phyloP scores from a whole-genome alignment of 805 yeast species.

The Kazachstania africana region DNA sequence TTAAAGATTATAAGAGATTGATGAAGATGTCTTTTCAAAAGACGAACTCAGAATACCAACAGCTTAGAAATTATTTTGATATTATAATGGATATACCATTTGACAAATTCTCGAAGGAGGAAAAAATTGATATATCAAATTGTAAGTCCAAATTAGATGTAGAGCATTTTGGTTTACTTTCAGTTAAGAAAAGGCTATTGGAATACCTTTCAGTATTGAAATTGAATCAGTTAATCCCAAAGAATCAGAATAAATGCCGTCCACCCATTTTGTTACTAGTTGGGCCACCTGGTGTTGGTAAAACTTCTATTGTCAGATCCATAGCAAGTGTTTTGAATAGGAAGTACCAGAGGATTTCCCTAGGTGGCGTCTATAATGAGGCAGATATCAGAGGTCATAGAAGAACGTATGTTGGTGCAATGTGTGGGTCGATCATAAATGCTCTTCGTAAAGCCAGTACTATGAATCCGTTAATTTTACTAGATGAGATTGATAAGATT shows the following conservation, averaged over 20 bases:
- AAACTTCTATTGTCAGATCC: constrained; percentile 91
- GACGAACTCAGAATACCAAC: no score
- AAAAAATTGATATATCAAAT: no score
- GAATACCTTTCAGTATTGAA: constrained; percentile 87
- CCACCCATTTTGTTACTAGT: constrained; percentile 86
- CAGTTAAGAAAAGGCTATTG: constrained; percentile 77
- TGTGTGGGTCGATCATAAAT: constrained; percentile 88
- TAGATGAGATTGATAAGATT: constrained; percentile 93
- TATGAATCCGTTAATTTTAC: constrained; percentile 86
- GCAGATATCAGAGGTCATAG: constrained; percentile 97
- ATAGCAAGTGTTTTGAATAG: constrained; percentile 84
- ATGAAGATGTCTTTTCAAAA: no score
- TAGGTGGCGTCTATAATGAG: constrained; percentile 93
- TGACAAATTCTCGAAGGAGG: no score
- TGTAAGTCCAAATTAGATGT: no score
- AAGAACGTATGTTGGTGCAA: constrained; percentile 93
- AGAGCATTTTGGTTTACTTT: no score
- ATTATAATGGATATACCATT: no score
- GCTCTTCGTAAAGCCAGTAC: constrained; percentile 84
- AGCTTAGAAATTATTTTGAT: no score
- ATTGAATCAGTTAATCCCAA: constrained; percentile 48
- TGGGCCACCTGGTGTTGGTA: constrained; percentile 99
- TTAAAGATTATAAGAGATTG: no score
- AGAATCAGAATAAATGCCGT: constrained; percentile 89
- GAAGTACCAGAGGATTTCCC: constrained; percentile 86